Conservation (phyloP, 352 stramenopile genomes). For the Pythium brachiatum region DNA sequence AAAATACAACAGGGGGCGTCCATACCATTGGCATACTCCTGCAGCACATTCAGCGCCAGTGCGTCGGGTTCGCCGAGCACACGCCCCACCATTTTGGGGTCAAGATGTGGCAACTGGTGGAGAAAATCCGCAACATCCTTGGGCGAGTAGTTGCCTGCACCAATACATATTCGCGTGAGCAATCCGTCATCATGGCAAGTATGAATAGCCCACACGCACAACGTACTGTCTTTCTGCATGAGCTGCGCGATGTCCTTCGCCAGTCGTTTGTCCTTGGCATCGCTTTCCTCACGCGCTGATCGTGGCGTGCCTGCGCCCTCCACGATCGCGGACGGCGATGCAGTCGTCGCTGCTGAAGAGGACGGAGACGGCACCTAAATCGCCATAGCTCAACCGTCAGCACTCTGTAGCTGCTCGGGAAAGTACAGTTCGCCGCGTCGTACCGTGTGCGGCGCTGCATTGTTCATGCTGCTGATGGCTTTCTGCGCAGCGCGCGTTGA, state of each 20-base stretch:
- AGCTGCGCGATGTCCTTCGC: slow-evolving; percentile 36
- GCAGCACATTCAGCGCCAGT: slow-evolving; percentile 53
- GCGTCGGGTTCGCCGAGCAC: slow-evolving; percentile 67
- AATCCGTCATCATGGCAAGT: not conserved
- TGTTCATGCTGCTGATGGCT: slow-evolving; percentile 7
- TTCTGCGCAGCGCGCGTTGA: slow-evolving; percentile 10
- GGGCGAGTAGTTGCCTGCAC: slow-evolving; percentile 37
- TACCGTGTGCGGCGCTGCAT: slow-evolving; percentile 6
- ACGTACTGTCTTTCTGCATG: slow-evolving; percentile 49
- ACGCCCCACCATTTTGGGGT: slow-evolving; percentile 68
- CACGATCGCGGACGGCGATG: not conserved
- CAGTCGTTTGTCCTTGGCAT: slow-evolving; percentile 19
- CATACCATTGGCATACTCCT: slow-evolving; percentile 64
- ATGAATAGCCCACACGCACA: not conserved
- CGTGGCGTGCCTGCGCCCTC: not conserved
- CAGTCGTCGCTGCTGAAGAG: not conserved
- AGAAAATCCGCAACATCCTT: slow-evolving; percentile 64
- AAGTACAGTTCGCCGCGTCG: not conserved
- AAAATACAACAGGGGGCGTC: not conserved
- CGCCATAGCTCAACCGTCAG: not conserved
- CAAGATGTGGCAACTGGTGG: slow-evolving; percentile 59
- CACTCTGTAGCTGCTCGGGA: not conserved
- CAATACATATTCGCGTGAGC: not conserved
- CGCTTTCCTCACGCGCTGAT: not conserved
- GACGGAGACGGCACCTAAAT: slow-evolving; percentile 10